phyloP scores from a whole-genome alignment of 1,284 basidiomycete genomes.

The Tilletia setariae region DNA sequence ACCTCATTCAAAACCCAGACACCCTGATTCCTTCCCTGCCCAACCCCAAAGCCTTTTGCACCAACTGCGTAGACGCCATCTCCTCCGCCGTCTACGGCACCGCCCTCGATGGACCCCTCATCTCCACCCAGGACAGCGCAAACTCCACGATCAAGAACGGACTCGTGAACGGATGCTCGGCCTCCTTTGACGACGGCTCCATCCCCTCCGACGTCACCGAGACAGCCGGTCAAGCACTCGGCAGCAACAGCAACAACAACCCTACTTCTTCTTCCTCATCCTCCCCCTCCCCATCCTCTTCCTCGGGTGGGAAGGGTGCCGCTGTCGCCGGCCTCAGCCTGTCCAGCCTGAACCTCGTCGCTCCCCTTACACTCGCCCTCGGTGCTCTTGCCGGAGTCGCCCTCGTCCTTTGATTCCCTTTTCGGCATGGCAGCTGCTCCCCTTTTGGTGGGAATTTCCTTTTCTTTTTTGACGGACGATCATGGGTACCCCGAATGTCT shows the following conservation, averaged over 20 bases:
- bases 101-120: conserved; percentile 9
- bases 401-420: conserved; percentile 9
- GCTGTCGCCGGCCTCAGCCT: neutral
- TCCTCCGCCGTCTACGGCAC: conserved; percentile 11
- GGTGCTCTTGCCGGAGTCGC: neutral
- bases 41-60: neutral
- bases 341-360: neutral
- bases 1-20: neutral
- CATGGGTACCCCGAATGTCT: neutral
- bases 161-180: neutral
- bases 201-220: conserved; percentile 84
- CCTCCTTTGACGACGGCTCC: conserved; percentile 71
- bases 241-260: neutral
- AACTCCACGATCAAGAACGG: neutral
- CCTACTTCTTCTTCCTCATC: neutral
- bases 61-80: conserved; percentile 14
- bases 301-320: neutral
- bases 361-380: conserved; percentile 7
- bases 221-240: conserved; percentile 66
- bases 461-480: too few relatives aligned
- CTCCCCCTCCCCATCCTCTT: neutral
- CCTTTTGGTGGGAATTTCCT: too few relatives aligned
- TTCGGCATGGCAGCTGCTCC: too few relatives aligned
- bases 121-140: neutral
- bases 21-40: neutral